Evolutionary conservation across 768 basidiomycete species (phyloP).

Genomic region (Auricularia auricula-judae): DNA sequence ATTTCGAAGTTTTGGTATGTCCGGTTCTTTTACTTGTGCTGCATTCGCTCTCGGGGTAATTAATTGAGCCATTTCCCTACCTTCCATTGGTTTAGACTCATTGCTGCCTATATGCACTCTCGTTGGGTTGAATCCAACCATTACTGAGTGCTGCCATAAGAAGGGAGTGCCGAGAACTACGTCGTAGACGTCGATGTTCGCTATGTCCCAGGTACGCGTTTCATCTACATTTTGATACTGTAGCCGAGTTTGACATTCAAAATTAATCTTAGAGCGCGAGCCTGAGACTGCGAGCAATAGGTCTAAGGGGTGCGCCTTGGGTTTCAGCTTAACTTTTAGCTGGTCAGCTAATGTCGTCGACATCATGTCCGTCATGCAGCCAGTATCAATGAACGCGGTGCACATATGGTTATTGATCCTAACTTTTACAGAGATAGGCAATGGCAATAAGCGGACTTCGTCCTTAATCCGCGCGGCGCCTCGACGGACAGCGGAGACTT

Average conservation of each 20-base stretch:
- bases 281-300: constrained; percentile 8
- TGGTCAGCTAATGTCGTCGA: constrained; percentile 8
- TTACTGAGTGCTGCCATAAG: constrained; percentile 20
- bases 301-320: constrained; percentile 2
- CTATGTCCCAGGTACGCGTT: constrained; percentile 17
- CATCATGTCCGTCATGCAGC: constrained; percentile 7
- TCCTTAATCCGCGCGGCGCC: constrained; percentile 4
- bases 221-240: constrained; percentile 3
- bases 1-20: neutral
- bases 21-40: neutral
- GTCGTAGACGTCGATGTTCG: constrained; percentile 27
- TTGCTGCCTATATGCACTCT: neutral
- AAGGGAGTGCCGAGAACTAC: constrained; percentile 26
- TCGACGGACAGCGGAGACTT: neutral
- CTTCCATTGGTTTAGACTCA: neutral
- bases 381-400: constrained; percentile 6
- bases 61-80: neutral
- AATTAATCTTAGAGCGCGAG: constrained; percentile 5
- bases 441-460: constrained; percentile 4
- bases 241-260: neutral
- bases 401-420: constrained; percentile 1
- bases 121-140: constrained; percentile 16
- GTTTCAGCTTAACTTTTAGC: neutral
- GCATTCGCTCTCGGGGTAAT: neutral
- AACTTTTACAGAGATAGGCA: constrained; percentile 2